phyloP scores from a whole-genome alignment of 2,329 filamentous ascomycete species.

The Zymoseptoria pseudotritici region DNA sequence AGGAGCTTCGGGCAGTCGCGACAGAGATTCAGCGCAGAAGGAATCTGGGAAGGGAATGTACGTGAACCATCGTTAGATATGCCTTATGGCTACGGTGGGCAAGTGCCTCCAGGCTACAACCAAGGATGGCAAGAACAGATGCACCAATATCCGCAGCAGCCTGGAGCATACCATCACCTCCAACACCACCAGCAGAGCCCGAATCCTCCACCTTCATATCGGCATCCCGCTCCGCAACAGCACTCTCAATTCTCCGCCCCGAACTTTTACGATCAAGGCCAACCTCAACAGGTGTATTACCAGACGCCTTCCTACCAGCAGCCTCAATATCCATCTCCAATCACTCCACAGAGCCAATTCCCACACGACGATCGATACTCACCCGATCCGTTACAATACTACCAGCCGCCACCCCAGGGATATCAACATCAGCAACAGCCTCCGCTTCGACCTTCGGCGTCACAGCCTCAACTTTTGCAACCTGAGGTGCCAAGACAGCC shows the following conservation, averaged over 20 bases:
- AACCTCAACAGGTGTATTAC: slow-evolving; percentile 9
- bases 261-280: slow-evolving; percentile 11
- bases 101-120: neutral
- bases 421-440: slow-evolving; percentile 12
- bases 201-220: slow-evolving; percentile 2
- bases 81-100: neutral
- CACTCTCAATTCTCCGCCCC: slow-evolving; percentile 10
- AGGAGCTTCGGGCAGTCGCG: neutral
- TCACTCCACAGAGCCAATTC: slow-evolving; percentile 3
- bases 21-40: neutral
- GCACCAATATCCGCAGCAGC: neutral
- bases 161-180: neutral
- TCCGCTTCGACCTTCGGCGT: slow-evolving; percentile 1
- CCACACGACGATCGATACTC: slow-evolving; percentile 10
- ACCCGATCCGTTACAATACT: slow-evolving; percentile 14
- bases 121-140: neutral
- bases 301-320: slow-evolving; percentile 12
- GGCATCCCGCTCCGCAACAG: slow-evolving; percentile 2
- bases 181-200: neutral
- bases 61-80: neutral
- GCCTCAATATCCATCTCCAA: slow-evolving; percentile 13
- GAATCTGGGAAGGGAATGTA: neutral
- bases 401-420: slow-evolving; percentile 9
- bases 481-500: neutral
- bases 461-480: slow-evolving; percentile 1